Evolutionary conservation across 2,329 filamentous ascomycete genomes (phyloP).

Genomic region (Fusarium coffeatum): DNA sequence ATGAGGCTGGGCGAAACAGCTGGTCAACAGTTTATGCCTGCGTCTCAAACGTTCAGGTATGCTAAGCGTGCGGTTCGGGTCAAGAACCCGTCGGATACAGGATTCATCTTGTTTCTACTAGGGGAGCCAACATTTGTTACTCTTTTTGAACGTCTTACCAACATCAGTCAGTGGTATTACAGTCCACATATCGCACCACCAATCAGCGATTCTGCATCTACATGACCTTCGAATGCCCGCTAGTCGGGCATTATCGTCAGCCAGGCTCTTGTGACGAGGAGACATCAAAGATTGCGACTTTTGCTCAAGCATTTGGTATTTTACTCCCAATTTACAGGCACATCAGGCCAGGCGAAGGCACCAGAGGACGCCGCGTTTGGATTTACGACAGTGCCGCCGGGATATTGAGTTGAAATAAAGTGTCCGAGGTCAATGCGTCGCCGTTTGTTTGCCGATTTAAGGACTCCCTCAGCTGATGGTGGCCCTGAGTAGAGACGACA

Average conservation of each 20-base stretch:
- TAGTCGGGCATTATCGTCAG: slow-evolving; percentile 5
- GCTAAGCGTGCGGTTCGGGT: slow-evolving; percentile 8
- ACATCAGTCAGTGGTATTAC: neutral
- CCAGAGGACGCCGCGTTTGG: slow-evolving; percentile 25
- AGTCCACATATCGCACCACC: slow-evolving; percentile 13
- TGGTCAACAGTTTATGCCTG: neutral
- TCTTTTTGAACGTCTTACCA: neutral
- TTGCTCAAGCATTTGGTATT: slow-evolving; percentile 29
- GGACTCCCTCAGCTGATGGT: slow-evolving; percentile 32
- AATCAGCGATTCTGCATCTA: slow-evolving; percentile 15
- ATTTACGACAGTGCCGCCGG: slow-evolving; percentile 18
- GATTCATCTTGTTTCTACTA: neutral
- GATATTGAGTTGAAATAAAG: slow-evolving; percentile 17
- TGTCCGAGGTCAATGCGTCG: slow-evolving; percentile 18
- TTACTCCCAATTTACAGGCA: slow-evolving; percentile 37
- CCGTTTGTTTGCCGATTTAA: slow-evolving; percentile 35
- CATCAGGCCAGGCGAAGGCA: slow-evolving; percentile 23
- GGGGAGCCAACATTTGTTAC: neutral
- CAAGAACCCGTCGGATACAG: neutral
- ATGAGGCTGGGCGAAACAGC: neutral
- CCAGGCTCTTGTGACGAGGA: neutral
- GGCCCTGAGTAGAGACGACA: slow-evolving; percentile 17
- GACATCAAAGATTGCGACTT: slow-evolving; percentile 2
- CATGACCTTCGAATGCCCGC: slow-evolving; percentile 1
- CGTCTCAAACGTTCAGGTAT: slow-evolving; percentile 1